A percentile compares a stretch with the other conserved stretches of the same genome.
These are phyloP conservation scores for Pinus taeda DNA, from an alignment of 75 land plant species.

Conservation along the genomic window DNA sequence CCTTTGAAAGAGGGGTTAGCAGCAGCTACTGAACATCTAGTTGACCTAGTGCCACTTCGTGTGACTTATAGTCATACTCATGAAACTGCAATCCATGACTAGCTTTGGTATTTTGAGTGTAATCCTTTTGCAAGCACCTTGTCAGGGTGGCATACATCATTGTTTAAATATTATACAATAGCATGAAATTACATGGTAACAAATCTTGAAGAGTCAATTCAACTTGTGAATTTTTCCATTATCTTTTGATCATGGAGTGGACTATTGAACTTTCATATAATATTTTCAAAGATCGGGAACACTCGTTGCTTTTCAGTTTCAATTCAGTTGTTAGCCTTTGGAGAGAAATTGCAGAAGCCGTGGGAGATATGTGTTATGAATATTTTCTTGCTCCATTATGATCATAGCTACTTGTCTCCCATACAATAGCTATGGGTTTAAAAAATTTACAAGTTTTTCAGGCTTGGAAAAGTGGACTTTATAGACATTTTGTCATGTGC, in stretches of 20 bases:
- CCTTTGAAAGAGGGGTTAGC: constrained; percentile 89
- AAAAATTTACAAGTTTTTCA: too few species aligned
- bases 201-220: constrained; percentile 29
- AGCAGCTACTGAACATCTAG: constrained; percentile 75
- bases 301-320: too few species aligned
- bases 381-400: too few species aligned
- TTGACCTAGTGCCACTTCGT: constrained; percentile 34
- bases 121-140: constrained; percentile 33
- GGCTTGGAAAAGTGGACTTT: too few species aligned
- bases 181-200: constrained; percentile 42
- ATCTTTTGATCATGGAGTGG: not conserved
- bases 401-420: too few species aligned
- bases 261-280: too few species aligned
- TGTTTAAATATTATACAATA: constrained; percentile 35
- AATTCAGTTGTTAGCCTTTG: too few species aligned
- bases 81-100: constrained; percentile 36
- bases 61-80: constrained; percentile 42
- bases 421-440: too few species aligned
- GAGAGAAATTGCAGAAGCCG: too few species aligned
- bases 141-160: constrained; percentile 29
- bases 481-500: too few species aligned
- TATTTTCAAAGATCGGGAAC: too few species aligned
- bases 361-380: too few species aligned
- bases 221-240: constrained; percentile 26
- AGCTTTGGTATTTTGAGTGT: constrained; percentile 34